Base-by-base conservation (phyloP, 2,329 filamentous ascomycete genomes). In the Cytospora mali region DNA sequence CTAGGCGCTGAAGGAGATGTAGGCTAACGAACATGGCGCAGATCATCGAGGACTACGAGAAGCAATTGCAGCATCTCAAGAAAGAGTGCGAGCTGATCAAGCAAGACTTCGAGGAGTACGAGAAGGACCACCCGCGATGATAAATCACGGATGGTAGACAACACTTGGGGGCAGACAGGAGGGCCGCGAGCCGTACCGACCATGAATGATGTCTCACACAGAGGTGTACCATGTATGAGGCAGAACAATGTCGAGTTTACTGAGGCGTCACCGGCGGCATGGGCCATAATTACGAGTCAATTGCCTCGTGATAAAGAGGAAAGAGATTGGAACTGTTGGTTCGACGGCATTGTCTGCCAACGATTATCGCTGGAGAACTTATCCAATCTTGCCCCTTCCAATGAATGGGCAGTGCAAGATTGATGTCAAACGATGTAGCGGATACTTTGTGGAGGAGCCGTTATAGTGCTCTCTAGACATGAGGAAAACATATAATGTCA, bases 11-110 rank as follows among this genome's bases (percentile, higher is more conserved):
- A 14, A 21, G 18, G 27, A 11, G 18, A 35, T 61, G 42, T 9
- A 31, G 64, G 64, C 66, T 70, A 58, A 73, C 66, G 4, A 16
- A 1, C 35, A 52, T 29, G 31, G 64, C 72, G 28, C 66, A 92
- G 89, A 88, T 94, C 53, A 76, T 94, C 69, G 88, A 90, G 70
- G 90, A 93, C 71, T 94, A 93, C 74, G 89, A 93, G 73, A 90
- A 88, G 73, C 91, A 94, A 77, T 80, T 95, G 35, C 81, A 84
- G 71, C 89, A 93, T 72, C 79, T 96, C 66, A 90, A 88, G 75
- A 88, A 88, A 72, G 88, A 92, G 72, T 79, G 88, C 16, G 88
- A 89, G 71, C 81, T 84, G 56, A 79, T 88, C 67, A 84, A 83
- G 68, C 79, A 81, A 49, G 84, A 86, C 65, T 86, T 81, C 64